phyloP scores from a whole-genome alignment of 495 filamentous ascomycete genomes.

The Talaromyces ruber region DNA sequence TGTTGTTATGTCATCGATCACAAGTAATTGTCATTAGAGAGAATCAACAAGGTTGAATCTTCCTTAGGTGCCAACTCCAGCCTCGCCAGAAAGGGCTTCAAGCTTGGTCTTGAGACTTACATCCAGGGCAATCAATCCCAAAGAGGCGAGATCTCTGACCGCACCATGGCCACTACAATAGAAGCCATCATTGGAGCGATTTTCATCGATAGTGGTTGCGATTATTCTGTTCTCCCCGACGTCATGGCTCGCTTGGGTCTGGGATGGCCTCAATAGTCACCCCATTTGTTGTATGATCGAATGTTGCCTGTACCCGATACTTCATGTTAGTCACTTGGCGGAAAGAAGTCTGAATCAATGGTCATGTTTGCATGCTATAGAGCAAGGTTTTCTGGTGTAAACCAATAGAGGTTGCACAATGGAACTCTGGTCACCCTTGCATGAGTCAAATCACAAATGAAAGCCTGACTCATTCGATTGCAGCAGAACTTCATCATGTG shows the following conservation, averaged over 20 bases:
- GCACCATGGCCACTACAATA: slow-evolving; percentile 8
- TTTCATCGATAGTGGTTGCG: slow-evolving; percentile 4
- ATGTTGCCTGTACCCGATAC: not conserved
- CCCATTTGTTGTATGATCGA: not conserved
- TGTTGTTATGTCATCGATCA: not conserved
- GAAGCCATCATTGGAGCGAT: slow-evolving; percentile 12
- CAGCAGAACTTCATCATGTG: not conserved
- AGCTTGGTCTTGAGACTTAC: not conserved
- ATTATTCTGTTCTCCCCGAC: not conserved
- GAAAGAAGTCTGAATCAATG: not conserved
- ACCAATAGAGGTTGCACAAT: not conserved
- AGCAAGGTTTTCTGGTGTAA: not conserved
- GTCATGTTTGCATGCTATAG: not conserved
- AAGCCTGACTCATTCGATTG: not conserved
- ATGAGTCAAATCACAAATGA: not conserved
- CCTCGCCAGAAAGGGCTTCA: slow-evolving; percentile 4
- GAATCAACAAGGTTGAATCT: not conserved
- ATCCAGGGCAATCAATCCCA: slow-evolving; percentile 10
- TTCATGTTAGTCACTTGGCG: not conserved
- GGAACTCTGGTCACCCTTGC: too few relatives aligned
- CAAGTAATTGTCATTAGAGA: not conserved
- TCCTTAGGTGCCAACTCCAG: not conserved
- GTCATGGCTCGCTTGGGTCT: not conserved
- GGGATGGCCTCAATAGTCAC: not conserved
- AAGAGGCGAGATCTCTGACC: not conserved